Conservation (phyloP, 176 grass and related monocot species). For the Carex pumila region DNA sequence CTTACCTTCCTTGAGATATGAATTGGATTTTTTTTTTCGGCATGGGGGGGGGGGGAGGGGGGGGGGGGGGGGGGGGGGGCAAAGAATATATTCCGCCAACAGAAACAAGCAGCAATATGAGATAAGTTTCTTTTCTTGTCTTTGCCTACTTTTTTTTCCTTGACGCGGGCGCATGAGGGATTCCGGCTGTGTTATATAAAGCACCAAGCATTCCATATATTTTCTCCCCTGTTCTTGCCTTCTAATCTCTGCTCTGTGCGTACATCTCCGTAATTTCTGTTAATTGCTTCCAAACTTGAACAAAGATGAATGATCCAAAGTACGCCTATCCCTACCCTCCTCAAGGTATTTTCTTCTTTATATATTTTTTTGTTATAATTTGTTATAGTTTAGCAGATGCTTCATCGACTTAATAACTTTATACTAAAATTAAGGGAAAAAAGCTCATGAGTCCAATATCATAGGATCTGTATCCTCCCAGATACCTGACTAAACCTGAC, state of each 20-base stretch:
- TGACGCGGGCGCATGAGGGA: no score
- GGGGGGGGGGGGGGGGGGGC: no score
- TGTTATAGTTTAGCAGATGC: background rate
- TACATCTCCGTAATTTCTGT: background rate
- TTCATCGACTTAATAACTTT: background rate
- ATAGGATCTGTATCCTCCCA: no score
- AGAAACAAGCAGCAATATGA: background rate
- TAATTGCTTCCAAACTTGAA: background rate
- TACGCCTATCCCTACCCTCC: conserved; percentile 39
- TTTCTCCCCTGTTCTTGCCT: background rate
- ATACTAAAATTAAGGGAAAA: background rate
- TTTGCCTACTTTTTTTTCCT: background rate
- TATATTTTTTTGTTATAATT: background rate
- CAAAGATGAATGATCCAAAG: conserved; percentile 72
- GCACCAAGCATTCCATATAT: background rate
- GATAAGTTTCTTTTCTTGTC: background rate
- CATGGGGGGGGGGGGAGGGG: background rate
- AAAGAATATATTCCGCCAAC: background rate
- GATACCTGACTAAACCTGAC: no score
- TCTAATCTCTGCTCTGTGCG: background rate
- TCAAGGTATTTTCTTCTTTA: conserved; percentile 34
- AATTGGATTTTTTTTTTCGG: no score
- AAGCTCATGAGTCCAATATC: no score
- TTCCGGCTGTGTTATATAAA: no score
- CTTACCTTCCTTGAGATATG: no score